phyloP scores from a whole-genome alignment of 257 asterid species.

The Verbena officinalis region DNA sequence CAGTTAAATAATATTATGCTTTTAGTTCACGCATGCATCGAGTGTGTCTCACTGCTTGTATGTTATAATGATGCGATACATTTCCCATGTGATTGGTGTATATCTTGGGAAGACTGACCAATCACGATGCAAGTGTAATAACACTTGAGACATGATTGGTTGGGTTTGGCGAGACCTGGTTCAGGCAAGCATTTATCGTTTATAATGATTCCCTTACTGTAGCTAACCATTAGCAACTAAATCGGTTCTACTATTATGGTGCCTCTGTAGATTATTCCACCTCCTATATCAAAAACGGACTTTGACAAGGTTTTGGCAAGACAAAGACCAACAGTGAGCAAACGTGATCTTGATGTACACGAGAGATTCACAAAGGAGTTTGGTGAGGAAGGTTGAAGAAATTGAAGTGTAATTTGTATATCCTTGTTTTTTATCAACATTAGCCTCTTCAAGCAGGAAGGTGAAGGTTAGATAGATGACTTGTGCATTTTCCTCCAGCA shows the following conservation, averaged over 20 bases:
- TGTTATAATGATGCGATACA: too few species aligned
- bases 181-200: too few species aligned
- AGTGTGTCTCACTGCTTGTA: too few species aligned
- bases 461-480: slow-evolving; percentile 26
- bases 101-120: too few species aligned
- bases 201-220: background rate
- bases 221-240: background rate
- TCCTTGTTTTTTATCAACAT: slow-evolving; percentile 28
- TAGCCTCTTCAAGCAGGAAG: slow-evolving; percentile 33
- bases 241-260: slow-evolving; percentile 11
- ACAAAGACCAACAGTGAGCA: slow-evolving; percentile 95
- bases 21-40: too few species aligned
- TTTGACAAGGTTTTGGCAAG: slow-evolving; percentile 90
- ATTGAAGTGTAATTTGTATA: slow-evolving; percentile 35
- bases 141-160: too few species aligned
- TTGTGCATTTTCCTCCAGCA: slow-evolving; percentile 27
- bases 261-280: slow-evolving; percentile 75
- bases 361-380: slow-evolving; percentile 92
- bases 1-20: too few species aligned
- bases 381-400: slow-evolving; percentile 95
- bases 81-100: too few species aligned
- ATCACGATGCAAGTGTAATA: too few species aligned
- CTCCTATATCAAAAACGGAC: slow-evolving; percentile 83
- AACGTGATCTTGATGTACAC: slow-evolving; percentile 87
- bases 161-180: too few species aligned